Evolutionary conservation across 306 rosid species (phyloP), one percentile per base, ranked within the genome.

Genomic region (Mimosa pudica): DNA sequence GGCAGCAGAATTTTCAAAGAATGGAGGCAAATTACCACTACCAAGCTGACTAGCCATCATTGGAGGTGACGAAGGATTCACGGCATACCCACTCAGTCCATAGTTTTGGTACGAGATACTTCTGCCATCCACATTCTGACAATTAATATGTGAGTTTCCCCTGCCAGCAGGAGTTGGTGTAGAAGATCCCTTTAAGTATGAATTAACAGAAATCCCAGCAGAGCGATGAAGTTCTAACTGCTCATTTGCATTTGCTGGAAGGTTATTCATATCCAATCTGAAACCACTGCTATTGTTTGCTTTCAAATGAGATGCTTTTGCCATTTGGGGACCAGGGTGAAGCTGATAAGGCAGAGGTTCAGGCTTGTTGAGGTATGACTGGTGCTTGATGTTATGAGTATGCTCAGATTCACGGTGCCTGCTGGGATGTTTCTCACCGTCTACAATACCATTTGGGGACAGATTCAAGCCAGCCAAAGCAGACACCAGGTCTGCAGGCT

Each of bases 1-100:
- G 62, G 87, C 89, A 42, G 86, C 89, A 73, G 85, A 90, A 75
- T 87, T 88, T 74, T 92, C 98, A 70, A 83, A 91, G 78, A 89
- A 86, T 17, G 83, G 93, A 61, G 97, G 90, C 85, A 90, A 76
- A 84, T 89, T 90, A 73, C 88, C 90, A 52, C 80, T 67, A 78
- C 97, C 92, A 67, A 85, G 88, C 81, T 88, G 97, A 85, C 83
- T 83, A 7, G 87, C 87, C 94, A 89, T 88, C 92, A 92, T 87
- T 62, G 93, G 80, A 4, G 93, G 89, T 38, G 88, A 84, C 33
- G 97, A 83, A 54, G 94, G 92, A 84, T 89, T 88, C 68, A 87
- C 82, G 8, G 90, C 80, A 77, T 90, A 92, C 61, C 96, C 98
- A 77, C 81, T 75, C 86, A 89, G 82, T 79, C 89, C 90, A 82